Evolutionary conservation across 2,329 filamentous ascomycete genomes (phyloP).

Genomic region (Aspergillus novoparasiticus): DNA sequence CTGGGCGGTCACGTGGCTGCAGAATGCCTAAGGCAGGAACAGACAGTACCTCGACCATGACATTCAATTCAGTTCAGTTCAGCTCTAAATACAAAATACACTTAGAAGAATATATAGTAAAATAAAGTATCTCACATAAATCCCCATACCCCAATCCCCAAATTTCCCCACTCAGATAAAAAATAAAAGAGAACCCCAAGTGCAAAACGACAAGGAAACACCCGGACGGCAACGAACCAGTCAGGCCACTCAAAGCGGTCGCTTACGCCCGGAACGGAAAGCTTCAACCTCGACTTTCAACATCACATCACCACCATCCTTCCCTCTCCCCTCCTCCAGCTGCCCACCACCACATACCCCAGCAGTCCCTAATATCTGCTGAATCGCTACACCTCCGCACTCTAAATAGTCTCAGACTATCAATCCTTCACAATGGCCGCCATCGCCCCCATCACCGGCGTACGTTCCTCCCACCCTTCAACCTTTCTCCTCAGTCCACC

Average conservation of each 20-base stretch:
- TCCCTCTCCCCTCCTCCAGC: constrained; percentile 25
- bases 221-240: constrained; percentile 23
- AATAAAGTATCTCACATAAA: background rate
- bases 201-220: background rate
- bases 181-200: background rate
- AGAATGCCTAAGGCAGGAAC: constrained; percentile 18
- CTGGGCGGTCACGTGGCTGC: constrained; percentile 26
- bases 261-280: constrained; percentile 42
- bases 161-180: background rate
- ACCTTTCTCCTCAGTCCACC: background rate
- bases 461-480: constrained; percentile 33
- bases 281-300: constrained; percentile 33
- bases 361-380: constrained; percentile 28
- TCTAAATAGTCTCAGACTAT: constrained; percentile 19
- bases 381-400: constrained; percentile 6
- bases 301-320: constrained; percentile 31
- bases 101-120: background rate
- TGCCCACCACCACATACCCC: constrained; percentile 23
- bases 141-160: background rate
- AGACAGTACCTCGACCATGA: background rate
- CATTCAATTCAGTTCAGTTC: background rate
- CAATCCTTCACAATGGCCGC: constrained; percentile 42
- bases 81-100: background rate
- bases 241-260: constrained; percentile 36
- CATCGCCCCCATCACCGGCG: constrained; percentile 51